Evolutionary conservation across 2,329 filamentous ascomycete genomes (phyloP).

Genomic region (Neophaeococcomyces mojaviensis): DNA sequence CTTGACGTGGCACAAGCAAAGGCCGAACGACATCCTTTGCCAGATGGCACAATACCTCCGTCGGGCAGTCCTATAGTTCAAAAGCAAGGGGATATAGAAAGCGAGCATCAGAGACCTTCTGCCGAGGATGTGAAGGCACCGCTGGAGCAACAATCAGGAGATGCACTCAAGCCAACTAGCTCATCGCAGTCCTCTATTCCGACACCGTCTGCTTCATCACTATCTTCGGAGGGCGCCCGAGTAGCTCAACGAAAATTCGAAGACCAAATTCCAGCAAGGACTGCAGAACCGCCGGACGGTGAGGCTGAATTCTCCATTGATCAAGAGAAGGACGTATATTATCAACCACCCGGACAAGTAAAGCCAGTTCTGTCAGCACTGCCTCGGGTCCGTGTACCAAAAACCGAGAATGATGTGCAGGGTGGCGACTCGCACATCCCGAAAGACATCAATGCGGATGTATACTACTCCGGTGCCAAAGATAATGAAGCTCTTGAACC

Average conservation of each 20-base stretch:
- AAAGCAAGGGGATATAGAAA: slow-evolving; percentile 17
- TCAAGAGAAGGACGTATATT: slow-evolving; percentile 53
- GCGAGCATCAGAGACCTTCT: slow-evolving; percentile 17
- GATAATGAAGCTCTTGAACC: slow-evolving; percentile 26
- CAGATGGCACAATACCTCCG: slow-evolving; percentile 45
- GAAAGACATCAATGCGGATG: slow-evolving; percentile 48
- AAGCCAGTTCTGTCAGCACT: slow-evolving; percentile 45
- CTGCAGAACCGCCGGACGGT: slow-evolving; percentile 37
- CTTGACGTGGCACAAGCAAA: slow-evolving; percentile 41
- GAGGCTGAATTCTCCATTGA: slow-evolving; percentile 34
- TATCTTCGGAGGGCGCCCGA: slow-evolving; percentile 38
- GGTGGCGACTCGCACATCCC: slow-evolving; percentile 33
- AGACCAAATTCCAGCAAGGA: slow-evolving; percentile 44
- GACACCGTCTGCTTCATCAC: slow-evolving; percentile 24
- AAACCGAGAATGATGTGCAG: slow-evolving; percentile 41
- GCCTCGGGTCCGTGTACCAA: slow-evolving; percentile 50
- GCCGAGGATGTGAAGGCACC: slow-evolving; percentile 23
- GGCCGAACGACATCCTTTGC: slow-evolving; percentile 36
- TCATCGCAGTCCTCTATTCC: slow-evolving; percentile 38
- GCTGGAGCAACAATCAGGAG: slow-evolving; percentile 20
- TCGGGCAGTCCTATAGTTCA: slow-evolving; percentile 12
- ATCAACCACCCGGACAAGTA: slow-evolving; percentile 41
- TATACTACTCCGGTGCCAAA: slow-evolving; percentile 38
- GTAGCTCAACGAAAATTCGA: slow-evolving; percentile 44
- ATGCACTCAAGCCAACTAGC: slow-evolving; percentile 30